phyloP scores from a whole-genome alignment of 768 basidiomycete genomes.

The Lepiota venenata region DNA sequence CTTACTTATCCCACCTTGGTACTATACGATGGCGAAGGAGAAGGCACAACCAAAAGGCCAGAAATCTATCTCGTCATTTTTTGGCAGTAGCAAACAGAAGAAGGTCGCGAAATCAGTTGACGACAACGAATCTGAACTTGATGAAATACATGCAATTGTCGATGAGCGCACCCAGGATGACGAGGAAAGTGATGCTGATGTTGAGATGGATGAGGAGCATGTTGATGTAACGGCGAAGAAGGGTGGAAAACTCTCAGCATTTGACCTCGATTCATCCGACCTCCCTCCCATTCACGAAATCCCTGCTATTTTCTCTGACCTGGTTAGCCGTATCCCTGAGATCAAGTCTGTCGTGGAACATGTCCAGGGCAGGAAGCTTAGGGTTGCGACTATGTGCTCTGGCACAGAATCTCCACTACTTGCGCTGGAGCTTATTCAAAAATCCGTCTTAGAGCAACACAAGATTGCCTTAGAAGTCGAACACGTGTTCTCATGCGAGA shows the following conservation, averaged over 20 bases:
- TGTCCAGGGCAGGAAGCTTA: conserved; percentile 76
- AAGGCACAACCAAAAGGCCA: conserved; percentile 43
- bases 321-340: conserved; percentile 61
- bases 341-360: conserved; percentile 65
- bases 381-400: conserved; percentile 96
- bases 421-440: conserved; percentile 81
- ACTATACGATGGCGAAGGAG: conserved; percentile 44
- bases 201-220: conserved; percentile 30
- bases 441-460: conserved; percentile 68
- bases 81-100: conserved; percentile 37
- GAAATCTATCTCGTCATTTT: conserved; percentile 53
- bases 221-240: conserved; percentile 24
- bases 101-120: conserved; percentile 15
- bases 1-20: conserved; percentile 15
- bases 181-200: conserved; percentile 28
- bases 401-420: conserved; percentile 95
- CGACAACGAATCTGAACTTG: conserved; percentile 27
- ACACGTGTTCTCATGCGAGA: conserved; percentile 96
- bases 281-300: conserved; percentile 76
- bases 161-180: conserved; percentile 22
- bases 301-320: conserved; percentile 72
- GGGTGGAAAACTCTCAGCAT: conserved; percentile 34
- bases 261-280: conserved; percentile 50
- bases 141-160: conserved; percentile 20
- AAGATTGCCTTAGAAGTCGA: conserved; percentile 67